phyloP scores from a whole-genome alignment of 176 grass and related monocot species.

The Avena insularis region DNA sequence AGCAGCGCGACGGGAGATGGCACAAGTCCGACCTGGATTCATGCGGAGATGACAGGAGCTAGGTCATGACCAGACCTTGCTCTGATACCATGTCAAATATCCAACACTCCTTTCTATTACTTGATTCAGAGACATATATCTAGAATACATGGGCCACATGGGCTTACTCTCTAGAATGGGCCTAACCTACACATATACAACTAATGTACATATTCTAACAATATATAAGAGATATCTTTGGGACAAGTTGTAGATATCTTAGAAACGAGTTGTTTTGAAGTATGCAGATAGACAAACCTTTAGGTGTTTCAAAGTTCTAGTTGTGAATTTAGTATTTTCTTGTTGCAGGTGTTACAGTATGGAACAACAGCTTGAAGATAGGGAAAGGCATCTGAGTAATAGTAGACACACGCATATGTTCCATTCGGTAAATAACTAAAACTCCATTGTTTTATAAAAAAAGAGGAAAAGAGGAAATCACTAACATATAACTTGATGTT shows the following conservation, averaged over 20 bases:
- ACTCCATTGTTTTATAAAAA: no score
- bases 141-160: no score
- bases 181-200: no score
- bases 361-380: conserved; percentile 79
- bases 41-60: no score
- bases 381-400: conserved; percentile 74
- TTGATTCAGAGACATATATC: no score
- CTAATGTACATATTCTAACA: no score
- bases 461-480: conserved; percentile 2
- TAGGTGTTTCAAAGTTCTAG: conserved; percentile 5
- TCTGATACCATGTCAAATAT: no score
- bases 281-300: background rate
- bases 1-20: no score
- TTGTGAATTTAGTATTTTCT: conserved; percentile 33
- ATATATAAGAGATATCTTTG: background rate
- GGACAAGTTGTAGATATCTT: background rate
- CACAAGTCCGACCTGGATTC: no score
- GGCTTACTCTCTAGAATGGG: no score
- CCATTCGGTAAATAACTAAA: conserved; percentile 65
- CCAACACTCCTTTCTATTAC: no score
- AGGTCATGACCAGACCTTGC: no score
- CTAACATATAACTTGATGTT: conserved; percentile 30
- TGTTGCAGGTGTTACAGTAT: conserved; percentile 73
- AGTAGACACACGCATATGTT: conserved; percentile 77
- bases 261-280: background rate